Evolutionary conservation across 495 filamentous ascomycete genomes (phyloP).

Genomic region (Penicillium fimorum): DNA sequence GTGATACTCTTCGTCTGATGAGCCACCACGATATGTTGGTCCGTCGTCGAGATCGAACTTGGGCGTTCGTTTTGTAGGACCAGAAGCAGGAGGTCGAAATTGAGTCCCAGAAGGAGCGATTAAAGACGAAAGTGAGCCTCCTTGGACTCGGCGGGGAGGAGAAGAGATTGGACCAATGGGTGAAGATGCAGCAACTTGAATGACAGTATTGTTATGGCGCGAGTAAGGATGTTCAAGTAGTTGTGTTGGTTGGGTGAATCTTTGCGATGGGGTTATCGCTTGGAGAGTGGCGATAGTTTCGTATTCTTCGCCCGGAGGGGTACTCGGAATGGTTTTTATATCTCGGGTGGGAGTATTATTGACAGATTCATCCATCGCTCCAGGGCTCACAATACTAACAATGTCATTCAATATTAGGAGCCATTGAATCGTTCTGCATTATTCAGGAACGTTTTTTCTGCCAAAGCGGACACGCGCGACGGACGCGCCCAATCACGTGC

Average conservation of each 20-base stretch:
- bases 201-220: conserved; percentile 42
- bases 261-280: conserved; percentile 40
- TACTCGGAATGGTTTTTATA: conserved; percentile 42
- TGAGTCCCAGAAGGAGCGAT: conserved; percentile 80
- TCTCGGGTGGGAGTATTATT: conserved; percentile 50
- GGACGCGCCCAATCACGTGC: conserved; percentile 28
- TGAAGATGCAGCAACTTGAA: conserved; percentile 86
- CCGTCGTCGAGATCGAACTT: conserved; percentile 55
- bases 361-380: conserved; percentile 45
- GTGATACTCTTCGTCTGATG: conserved; percentile 56
- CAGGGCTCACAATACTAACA: conserved; percentile 23
- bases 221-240: conserved; percentile 47
- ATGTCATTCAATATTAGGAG: background rate
- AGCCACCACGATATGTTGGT: conserved; percentile 54
- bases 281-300: conserved; percentile 63
- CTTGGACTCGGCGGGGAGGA: conserved; percentile 37
- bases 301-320: conserved; percentile 43
- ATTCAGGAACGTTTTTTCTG: conserved; percentile 30
- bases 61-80: conserved; percentile 37
- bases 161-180: conserved; percentile 56
- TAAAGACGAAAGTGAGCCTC: conserved; percentile 50
- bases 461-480: conserved; percentile 27
- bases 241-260: conserved; percentile 71
- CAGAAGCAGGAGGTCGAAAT: conserved; percentile 56
- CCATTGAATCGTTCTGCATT: conserved; percentile 12